phyloP scores from a whole-genome alignment of 1,139 yeast genomes.

The Hansenula sp. region DNA sequence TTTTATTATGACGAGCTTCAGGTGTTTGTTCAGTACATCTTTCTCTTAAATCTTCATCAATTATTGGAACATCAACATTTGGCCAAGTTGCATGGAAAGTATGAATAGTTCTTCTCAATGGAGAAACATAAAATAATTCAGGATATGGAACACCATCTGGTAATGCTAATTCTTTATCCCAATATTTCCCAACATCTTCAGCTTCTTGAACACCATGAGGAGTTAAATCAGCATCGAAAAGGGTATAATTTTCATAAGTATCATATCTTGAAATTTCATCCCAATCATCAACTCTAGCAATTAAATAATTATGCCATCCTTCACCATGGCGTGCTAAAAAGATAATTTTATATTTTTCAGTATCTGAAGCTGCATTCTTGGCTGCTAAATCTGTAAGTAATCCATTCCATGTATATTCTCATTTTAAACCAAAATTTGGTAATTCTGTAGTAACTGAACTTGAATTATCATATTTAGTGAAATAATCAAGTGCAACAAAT shows the following conservation, averaged over 20 bases:
- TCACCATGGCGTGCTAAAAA: constrained; percentile 69
- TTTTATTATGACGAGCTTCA: constrained; percentile 45
- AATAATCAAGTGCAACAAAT: background rate
- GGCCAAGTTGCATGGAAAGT: constrained; percentile 42
- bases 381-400: constrained; percentile 29
- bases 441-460: constrained; percentile 4
- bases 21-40: constrained; percentile 59
- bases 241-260: constrained; percentile 33
- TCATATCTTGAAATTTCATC: constrained; percentile 26
- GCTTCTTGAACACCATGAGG: constrained; percentile 35
- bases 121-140: constrained; percentile 47
- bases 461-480: constrained; percentile 1
- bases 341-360: constrained; percentile 45
- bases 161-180: constrained; percentile 24
- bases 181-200: constrained; percentile 37
- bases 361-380: constrained; percentile 34
- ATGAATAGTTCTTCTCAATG: constrained; percentile 50
- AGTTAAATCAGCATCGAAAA: constrained; percentile 38
- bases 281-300: constrained; percentile 46
- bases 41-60: constrained; percentile 54
- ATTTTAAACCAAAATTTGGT: constrained; percentile 40
- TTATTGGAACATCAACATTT: constrained; percentile 11
- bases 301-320: constrained; percentile 50
- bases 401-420: constrained; percentile 37
- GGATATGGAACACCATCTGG: constrained; percentile 45